Percentiles rank a stretch among this genome's conserved stretches.
Conservation (phyloP, 2,329 filamentous ascomycete species). For the Eutypella sp. region DNA sequence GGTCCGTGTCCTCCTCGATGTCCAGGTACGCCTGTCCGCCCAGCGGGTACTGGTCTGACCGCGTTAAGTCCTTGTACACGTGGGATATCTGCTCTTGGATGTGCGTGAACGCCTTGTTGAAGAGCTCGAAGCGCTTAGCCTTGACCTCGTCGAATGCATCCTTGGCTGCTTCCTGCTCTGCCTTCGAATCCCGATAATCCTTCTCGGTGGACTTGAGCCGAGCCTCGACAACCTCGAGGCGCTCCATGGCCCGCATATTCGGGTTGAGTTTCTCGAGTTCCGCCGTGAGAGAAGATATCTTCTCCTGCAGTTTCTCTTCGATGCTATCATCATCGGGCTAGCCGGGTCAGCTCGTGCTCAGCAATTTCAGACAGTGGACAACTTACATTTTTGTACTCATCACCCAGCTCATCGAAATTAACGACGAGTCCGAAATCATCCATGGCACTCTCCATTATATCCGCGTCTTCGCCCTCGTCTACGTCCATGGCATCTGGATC, state of each 20-base stretch:
- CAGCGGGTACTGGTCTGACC: slow-evolving; percentile 85
- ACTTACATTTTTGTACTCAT: slow-evolving; percentile 73
- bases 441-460: slow-evolving; percentile 59
- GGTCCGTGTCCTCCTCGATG: slow-evolving; percentile 89
- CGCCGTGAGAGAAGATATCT: slow-evolving; percentile 65
- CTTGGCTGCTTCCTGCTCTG: slow-evolving; percentile 66
- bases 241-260: slow-evolving; percentile 93
- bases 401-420: slow-evolving; percentile 76
- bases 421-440: slow-evolving; percentile 90
- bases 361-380: slow-evolving; percentile 22
- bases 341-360: no score
- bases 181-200: slow-evolving; percentile 82
- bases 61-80: slow-evolving; percentile 93
- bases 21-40: slow-evolving; percentile 86
- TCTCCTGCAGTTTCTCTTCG: slow-evolving; percentile 73
- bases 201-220: slow-evolving; percentile 79
- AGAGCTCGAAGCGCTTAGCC: slow-evolving; percentile 78
- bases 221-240: slow-evolving; percentile 78
- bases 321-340: slow-evolving; percentile 66
- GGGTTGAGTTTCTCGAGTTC: slow-evolving; percentile 93
- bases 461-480: slow-evolving; percentile 64
- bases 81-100: slow-evolving; percentile 91
- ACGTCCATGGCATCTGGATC: slow-evolving; percentile 91
- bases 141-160: slow-evolving; percentile 82
- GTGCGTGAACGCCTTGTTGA: slow-evolving; percentile 91